phyloP scores from a whole-genome alignment of 2,329 filamentous ascomycete species.

The Nemania sp. region DNA sequence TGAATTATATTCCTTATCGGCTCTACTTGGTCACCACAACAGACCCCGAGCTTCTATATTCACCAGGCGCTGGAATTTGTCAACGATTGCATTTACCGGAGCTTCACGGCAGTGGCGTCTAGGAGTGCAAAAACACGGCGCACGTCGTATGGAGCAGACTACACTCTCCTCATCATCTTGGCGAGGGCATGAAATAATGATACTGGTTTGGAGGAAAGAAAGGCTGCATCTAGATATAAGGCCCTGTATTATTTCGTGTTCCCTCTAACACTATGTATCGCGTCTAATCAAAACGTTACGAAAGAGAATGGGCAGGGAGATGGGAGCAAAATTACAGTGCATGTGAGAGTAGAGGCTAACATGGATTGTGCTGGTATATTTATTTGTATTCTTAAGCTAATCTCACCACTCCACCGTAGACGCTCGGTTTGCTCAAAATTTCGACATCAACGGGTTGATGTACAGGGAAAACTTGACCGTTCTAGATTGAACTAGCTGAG shows the following conservation, averaged over 20 bases:
- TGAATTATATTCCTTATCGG: not conserved
- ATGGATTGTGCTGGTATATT: not conserved
- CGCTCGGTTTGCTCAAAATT: not conserved
- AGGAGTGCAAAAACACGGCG: conserved; percentile 8
- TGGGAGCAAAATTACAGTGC: not conserved
- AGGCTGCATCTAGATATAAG: conserved; percentile 8
- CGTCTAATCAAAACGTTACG: not conserved
- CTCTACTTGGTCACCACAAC: not conserved
- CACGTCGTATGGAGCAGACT: conserved; percentile 12
- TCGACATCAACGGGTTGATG: too few relatives aligned
- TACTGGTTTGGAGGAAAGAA: conserved; percentile 12
- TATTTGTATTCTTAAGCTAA: not conserved
- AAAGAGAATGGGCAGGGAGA: conserved; percentile 1
- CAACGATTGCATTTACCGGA: conserved; percentile 12
- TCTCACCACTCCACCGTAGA: conserved; percentile 9
- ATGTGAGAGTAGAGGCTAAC: conserved; percentile 3
- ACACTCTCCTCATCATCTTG: conserved; percentile 22
- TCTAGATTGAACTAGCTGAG: too few relatives aligned
- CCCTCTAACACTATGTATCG: conserved; percentile 4
- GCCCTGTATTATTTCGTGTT: conserved; percentile 13
- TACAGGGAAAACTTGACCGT: too few relatives aligned
- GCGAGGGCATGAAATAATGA: conserved; percentile 26
- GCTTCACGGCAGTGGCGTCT: conserved; percentile 6
- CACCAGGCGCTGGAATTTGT: conserved; percentile 4
- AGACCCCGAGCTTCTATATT: conserved; percentile 1